These are phyloP conservation scores for Stemphylium beticola DNA, from an alignment of 2,329 filamentous ascomycete genomes.

Conservation along the genomic window DNA sequence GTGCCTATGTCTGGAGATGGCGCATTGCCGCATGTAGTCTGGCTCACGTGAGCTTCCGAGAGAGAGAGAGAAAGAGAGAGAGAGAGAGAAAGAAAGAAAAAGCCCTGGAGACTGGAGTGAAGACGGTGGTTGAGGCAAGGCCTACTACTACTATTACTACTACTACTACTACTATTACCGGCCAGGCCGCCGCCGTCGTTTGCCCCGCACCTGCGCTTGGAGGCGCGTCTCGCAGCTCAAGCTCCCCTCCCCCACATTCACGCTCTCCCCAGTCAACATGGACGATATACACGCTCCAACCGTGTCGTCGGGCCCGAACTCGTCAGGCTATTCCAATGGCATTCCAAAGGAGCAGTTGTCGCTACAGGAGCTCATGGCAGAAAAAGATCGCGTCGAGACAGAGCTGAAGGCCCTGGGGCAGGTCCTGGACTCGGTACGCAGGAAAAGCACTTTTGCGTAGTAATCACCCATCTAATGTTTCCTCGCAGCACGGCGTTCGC, in stretches of 20 bases:
- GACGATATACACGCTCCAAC: slow-evolving; percentile 73
- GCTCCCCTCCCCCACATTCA: slow-evolving; percentile 8
- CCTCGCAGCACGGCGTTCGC: slow-evolving; percentile 80
- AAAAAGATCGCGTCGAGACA: slow-evolving; percentile 83
- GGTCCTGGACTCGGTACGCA: slow-evolving; percentile 83
- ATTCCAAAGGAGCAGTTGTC: slow-evolving; percentile 67
- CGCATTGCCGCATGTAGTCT: background rate
- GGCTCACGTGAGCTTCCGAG: background rate
- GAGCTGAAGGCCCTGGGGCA: slow-evolving; percentile 84
- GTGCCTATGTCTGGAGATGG: background rate
- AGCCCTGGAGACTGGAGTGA: background rate
- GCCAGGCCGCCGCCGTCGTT: slow-evolving; percentile 2
- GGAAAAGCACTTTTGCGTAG: background rate
- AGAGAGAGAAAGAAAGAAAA: no score
- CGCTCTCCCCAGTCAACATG: slow-evolving; percentile 54
- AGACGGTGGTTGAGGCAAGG: background rate
- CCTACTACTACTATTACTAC: no score
- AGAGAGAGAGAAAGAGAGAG: no score
- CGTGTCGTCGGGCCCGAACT: slow-evolving; percentile 77
- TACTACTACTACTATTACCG: slow-evolving; percentile 1
- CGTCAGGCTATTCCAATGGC: slow-evolving; percentile 65
- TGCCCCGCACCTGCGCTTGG: slow-evolving; percentile 21
- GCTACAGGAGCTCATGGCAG: slow-evolving; percentile 78
- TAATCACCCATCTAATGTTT: slow-evolving; percentile 21
- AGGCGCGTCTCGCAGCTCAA: slow-evolving; percentile 10